phyloP scores from a whole-genome alignment of 192 early-diverging fungal genomes.

The Rhizoclosmatium globosum region DNA sequence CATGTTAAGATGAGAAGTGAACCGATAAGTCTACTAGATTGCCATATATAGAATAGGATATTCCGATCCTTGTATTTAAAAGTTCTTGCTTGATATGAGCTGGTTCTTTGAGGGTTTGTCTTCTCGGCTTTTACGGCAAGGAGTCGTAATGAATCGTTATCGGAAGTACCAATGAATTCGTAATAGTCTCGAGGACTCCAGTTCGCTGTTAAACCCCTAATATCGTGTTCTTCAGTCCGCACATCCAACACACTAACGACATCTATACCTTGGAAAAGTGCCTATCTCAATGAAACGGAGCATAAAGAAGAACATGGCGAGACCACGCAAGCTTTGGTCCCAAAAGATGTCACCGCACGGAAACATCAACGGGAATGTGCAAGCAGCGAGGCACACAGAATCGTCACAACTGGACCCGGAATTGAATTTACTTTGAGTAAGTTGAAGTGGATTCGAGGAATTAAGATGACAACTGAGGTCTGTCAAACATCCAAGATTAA shows the following conservation, averaged over 20 bases:
- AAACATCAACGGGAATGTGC: slow-evolving; percentile 1
- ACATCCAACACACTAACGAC: background rate
- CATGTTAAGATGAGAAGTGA: background rate
- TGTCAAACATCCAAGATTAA: background rate
- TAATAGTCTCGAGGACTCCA: slow-evolving; percentile 10
- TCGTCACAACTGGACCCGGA: background rate
- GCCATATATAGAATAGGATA: background rate
- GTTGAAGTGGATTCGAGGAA: slow-evolving; percentile 17
- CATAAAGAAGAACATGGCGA: background rate
- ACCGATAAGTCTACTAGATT: background rate
- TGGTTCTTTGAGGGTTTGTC: background rate
- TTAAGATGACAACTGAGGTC: background rate
- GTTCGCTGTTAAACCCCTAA: background rate
- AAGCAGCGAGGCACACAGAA: background rate
- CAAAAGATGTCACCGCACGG: background rate
- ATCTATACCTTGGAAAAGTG: background rate
- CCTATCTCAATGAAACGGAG: background rate
- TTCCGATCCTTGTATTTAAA: background rate
- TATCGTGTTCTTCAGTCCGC: background rate
- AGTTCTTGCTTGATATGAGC: background rate
- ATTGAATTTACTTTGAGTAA: background rate
- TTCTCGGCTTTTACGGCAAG: background rate
- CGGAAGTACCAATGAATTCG: slow-evolving; percentile 8
- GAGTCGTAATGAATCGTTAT: slow-evolving; percentile 9
- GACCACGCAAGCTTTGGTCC: background rate